Conservation (phyloP, 1,139 yeast genomes). For the Meyerozyma elateridarum region DNA sequence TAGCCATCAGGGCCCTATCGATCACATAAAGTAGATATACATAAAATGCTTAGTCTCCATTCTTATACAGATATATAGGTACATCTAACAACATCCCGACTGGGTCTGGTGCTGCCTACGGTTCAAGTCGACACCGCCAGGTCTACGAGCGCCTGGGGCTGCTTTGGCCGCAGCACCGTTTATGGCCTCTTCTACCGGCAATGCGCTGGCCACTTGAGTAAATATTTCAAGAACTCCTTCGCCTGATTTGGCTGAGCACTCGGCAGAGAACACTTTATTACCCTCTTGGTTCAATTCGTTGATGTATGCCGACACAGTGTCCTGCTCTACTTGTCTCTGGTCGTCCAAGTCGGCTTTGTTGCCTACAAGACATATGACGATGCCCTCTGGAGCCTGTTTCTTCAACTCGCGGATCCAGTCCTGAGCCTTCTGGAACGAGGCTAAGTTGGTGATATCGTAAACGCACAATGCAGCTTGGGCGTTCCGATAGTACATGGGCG, state of each 20-base stretch:
- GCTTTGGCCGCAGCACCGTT: conserved; percentile 22
- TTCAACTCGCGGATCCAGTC: conserved; percentile 95
- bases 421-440: conserved; percentile 84
- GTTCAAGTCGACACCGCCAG: conserved; percentile 35
- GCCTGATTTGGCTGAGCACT: conserved; percentile 46
- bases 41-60: too few relatives aligned
- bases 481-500: conserved; percentile 48
- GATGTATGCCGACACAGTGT: conserved; percentile 34
- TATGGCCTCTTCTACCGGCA: conserved; percentile 40
- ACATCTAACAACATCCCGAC: conserved; percentile 28
- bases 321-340: conserved; percentile 22
- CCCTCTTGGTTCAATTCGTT: conserved; percentile 26
- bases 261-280: conserved; percentile 27
- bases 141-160: conserved; percentile 20
- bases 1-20: too few relatives aligned
- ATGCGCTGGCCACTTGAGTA: conserved; percentile 37
- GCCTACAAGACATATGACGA: conserved; percentile 78
- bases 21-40: too few relatives aligned
- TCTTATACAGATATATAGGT: too few relatives aligned
- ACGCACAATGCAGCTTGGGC: conserved; percentile 35
- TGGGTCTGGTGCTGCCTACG: conserved; percentile 21
- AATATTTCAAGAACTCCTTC: conserved; percentile 44
- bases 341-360: conserved; percentile 56
- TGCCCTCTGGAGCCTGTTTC: conserved; percentile 81
- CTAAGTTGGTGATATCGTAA: conserved; percentile 36